Evolutionary conservation across 306 rosid genomes (phyloP).

Genomic region (Rosa persica): DNA sequence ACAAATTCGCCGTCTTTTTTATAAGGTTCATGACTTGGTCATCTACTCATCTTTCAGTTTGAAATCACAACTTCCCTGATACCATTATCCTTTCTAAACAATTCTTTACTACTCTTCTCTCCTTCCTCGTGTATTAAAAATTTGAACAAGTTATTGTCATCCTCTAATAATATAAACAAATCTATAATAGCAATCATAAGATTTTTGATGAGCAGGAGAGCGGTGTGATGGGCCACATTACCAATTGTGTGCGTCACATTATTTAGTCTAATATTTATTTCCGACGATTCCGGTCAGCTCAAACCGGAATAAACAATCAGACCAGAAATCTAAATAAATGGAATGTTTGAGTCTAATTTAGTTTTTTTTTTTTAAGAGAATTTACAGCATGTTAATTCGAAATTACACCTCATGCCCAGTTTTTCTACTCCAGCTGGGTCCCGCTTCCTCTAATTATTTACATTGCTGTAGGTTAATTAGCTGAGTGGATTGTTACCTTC

Average conservation of each 20-base stretch:
- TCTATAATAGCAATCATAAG: neutral
- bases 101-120: neutral
- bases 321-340: neutral
- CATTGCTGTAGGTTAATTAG: neutral
- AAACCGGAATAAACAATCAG: neutral
- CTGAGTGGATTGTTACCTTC: neutral
- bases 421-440: neutral
- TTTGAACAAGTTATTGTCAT: neutral
- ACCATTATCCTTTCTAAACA: neutral
- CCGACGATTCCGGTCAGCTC: neutral
- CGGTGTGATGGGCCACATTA: constrained; percentile 23
- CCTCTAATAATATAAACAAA: neutral
- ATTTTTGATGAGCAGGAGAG: constrained; percentile 15
- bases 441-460: neutral
- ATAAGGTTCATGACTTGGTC: neutral
- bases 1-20: too few relatives aligned
- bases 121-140: neutral
- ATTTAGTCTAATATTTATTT: neutral
- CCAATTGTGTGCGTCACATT: neutral
- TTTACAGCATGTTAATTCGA: neutral
- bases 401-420: neutral
- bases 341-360: too few relatives aligned
- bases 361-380: neutral
- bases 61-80: neutral
- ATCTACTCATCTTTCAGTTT: neutral